These are phyloP conservation scores for Lobulomyces angularis DNA, from an alignment of 192 early-diverging fungal species.

Conservation along the genomic window DNA sequence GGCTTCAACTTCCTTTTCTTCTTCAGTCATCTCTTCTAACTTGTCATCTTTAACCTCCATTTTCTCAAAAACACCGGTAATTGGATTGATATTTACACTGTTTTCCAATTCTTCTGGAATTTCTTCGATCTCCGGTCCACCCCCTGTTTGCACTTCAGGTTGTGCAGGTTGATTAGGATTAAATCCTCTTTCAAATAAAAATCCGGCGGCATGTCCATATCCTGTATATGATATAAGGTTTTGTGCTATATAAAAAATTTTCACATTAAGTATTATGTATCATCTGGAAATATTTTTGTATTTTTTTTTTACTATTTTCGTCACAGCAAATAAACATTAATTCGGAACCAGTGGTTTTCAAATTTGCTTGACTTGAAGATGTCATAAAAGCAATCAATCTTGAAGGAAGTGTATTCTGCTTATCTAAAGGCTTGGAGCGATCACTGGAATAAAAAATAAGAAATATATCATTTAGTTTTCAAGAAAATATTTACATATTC, in stretches of 20 bases:
- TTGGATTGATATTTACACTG: slow-evolving; percentile 55
- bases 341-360: slow-evolving; percentile 46
- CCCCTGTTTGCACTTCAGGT: background rate
- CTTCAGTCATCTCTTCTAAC: slow-evolving; percentile 81
- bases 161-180: slow-evolving; percentile 36
- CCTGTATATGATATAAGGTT: slow-evolving; percentile 61
- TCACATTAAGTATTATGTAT: background rate
- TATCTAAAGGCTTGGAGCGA: slow-evolving; percentile 54
- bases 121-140: slow-evolving; percentile 3
- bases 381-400: slow-evolving; percentile 60
- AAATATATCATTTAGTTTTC: background rate
- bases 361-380: slow-evolving; percentile 41
- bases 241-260: slow-evolving; percentile 30
- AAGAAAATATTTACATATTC: slow-evolving; percentile 41
- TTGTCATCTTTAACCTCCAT: slow-evolving; percentile 18
- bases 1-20: slow-evolving; percentile 91
- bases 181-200: slow-evolving; percentile 60
- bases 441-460: slow-evolving; percentile 34
- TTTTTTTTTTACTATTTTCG: slow-evolving; percentile 46
- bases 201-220: slow-evolving; percentile 90
- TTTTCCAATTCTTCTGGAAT: slow-evolving; percentile 8
- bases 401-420: slow-evolving; percentile 45
- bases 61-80: slow-evolving; percentile 52
- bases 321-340: slow-evolving; percentile 57
- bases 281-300: background rate